These are phyloP conservation scores for Scheffersomyces cryptocercus DNA, from an alignment of 1,139 yeast genomes.

Conservation along the genomic window DNA sequence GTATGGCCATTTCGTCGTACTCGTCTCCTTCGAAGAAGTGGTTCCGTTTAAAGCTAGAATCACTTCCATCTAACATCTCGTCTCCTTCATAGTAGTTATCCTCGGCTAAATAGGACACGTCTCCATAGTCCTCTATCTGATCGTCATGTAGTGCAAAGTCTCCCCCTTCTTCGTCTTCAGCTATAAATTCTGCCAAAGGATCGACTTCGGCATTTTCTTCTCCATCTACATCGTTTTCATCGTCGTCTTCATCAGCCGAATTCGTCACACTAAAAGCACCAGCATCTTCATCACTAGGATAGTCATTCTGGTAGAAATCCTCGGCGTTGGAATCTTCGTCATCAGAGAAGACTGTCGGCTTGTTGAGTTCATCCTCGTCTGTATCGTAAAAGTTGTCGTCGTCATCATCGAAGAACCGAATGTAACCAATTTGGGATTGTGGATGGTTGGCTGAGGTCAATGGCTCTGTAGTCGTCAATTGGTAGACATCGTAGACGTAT, in stretches of 20 bases:
- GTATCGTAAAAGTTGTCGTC: constrained; percentile 48
- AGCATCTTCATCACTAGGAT: constrained; percentile 90
- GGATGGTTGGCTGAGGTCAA: constrained; percentile 50
- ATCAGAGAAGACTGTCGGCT: constrained; percentile 32
- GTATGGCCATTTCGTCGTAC: constrained; percentile 61
- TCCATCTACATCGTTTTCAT: constrained; percentile 32
- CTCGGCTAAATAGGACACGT: constrained; percentile 12
- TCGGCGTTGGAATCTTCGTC: constrained; percentile 66
- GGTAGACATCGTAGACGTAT: constrained; percentile 88
- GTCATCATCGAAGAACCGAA: constrained; percentile 67
- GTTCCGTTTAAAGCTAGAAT: constrained; percentile 37
- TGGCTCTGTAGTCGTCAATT: constrained; percentile 33
- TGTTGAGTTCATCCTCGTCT: constrained; percentile 51
- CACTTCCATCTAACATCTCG: constrained; percentile 19
- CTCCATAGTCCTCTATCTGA: constrained; percentile 21
- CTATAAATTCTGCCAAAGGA: constrained; percentile 8
- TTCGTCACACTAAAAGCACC: constrained; percentile 29
- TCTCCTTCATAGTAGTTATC: constrained; percentile 24
- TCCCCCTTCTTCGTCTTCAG: constrained; percentile 19
- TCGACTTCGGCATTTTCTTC: constrained; percentile 33
- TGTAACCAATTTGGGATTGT: constrained; percentile 61
- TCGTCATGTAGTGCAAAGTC: constrained; percentile 27
- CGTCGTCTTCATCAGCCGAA: constrained; percentile 18
- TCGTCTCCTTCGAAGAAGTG: constrained; percentile 53
- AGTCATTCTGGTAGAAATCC: constrained; percentile 87